Evolutionary conservation across 1,139 yeast species (phyloP).

Genomic region (Yamadazyma dushanensis): DNA sequence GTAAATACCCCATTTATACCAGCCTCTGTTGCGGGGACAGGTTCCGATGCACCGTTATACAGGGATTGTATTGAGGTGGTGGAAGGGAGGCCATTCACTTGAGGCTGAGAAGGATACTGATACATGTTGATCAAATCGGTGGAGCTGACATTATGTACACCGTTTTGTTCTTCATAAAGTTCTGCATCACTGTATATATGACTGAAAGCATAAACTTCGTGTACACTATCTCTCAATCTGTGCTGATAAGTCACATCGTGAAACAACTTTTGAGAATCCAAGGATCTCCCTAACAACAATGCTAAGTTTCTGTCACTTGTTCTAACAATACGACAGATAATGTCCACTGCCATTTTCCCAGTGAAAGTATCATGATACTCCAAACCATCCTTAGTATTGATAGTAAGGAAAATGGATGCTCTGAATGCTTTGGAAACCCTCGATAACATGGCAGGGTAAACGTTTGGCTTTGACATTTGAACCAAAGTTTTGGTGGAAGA

Average conservation of each 20-base stretch:
- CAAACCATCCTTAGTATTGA: slow-evolving; percentile 89
- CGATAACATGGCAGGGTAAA: slow-evolving; percentile 88
- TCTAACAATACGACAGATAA: slow-evolving; percentile 77
- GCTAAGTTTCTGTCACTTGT: slow-evolving; percentile 93
- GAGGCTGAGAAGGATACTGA: slow-evolving; percentile 8
- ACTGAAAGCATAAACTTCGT: slow-evolving; percentile 86
- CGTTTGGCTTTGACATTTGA: slow-evolving; percentile 53
- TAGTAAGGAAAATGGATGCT: slow-evolving; percentile 69
- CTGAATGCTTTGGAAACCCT: slow-evolving; percentile 80
- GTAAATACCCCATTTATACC: slow-evolving; percentile 91
- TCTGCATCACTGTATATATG: slow-evolving; percentile 51
- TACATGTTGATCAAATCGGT: slow-evolving; percentile 13
- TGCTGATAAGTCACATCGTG: slow-evolving; percentile 97
- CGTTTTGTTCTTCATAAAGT: slow-evolving; percentile 26
- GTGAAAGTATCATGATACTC: slow-evolving; percentile 94
- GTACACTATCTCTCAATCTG: slow-evolving; percentile 80
- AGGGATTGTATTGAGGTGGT: slow-evolving; percentile 13
- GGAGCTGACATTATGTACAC: slow-evolving; percentile 4
- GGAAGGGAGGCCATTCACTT: slow-evolving; percentile 12
- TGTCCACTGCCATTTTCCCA: slow-evolving; percentile 92
- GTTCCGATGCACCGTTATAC: not conserved
- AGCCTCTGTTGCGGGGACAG: slow-evolving; percentile 13
- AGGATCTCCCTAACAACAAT: slow-evolving; percentile 79
- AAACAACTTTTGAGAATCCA: slow-evolving; percentile 92
- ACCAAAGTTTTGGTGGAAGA: slow-evolving; percentile 33